phyloP scores from a whole-genome alignment of 257 asterid genomes.

The Ilex aquifolium region DNA sequence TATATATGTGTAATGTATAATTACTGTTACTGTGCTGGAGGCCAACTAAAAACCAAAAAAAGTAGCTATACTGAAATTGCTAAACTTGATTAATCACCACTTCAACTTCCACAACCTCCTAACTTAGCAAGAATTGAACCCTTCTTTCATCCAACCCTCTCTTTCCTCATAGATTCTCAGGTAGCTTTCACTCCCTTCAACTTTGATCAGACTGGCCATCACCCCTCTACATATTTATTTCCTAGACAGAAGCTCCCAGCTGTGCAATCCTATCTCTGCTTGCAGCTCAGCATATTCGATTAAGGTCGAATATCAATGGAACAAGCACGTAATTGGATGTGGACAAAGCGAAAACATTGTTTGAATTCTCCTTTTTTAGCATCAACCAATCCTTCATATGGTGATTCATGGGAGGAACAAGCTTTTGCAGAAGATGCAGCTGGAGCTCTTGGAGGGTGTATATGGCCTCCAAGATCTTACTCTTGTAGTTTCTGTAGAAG shows the following conservation, averaged over 20 bases:
- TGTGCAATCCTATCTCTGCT: slow-evolving; percentile 2
- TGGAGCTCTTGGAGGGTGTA: slow-evolving; percentile 65
- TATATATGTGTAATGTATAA: too few relatives aligned
- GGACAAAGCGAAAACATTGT: slow-evolving; percentile 53
- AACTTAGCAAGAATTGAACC: slow-evolving; percentile 23
- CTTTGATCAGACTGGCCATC: slow-evolving; percentile 17
- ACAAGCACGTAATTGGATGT: slow-evolving; percentile 62
- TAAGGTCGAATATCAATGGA: slow-evolving; percentile 34
- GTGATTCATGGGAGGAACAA: slow-evolving; percentile 91
- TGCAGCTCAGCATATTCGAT: slow-evolving; percentile 3
- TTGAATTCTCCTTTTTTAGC: slow-evolving; percentile 12
- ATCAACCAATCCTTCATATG: slow-evolving; percentile 20
- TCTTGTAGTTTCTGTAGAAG: slow-evolving; percentile 81
- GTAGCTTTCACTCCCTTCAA: slow-evolving; percentile 15
- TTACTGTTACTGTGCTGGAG: slow-evolving; percentile 16
- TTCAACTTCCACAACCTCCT: slow-evolving; percentile 39
- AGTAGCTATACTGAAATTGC: slow-evolving; percentile 60
- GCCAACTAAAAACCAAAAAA: slow-evolving; percentile 33
- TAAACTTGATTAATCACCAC: slow-evolving; percentile 53
- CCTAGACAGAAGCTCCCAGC: slow-evolving; percentile 1
- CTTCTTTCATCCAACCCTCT: slow-evolving; percentile 30
- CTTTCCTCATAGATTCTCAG: slow-evolving; percentile 19
- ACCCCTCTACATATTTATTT: slow-evolving; percentile 10
- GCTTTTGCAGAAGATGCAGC: slow-evolving; percentile 95
- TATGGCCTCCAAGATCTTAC: slow-evolving; percentile 97